Percentiles rank a stretch among this genome's conserved stretches.
These are phyloP conservation scores for Calonectria pauciramosa DNA, from an alignment of 2,329 filamentous ascomycete genomes.

Conservation along the genomic window DNA sequence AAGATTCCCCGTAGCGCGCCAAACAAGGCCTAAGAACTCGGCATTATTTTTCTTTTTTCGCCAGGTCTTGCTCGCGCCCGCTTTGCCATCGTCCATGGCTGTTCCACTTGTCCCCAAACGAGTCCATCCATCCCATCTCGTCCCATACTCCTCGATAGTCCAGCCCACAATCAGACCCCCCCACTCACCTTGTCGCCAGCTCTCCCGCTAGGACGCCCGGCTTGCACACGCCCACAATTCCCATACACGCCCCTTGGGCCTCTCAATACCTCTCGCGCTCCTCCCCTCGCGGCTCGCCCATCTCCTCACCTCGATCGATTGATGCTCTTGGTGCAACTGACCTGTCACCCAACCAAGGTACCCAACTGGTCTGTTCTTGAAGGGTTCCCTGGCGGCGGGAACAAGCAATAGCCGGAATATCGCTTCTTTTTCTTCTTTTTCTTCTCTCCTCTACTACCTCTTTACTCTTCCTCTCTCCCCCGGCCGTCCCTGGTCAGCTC, in stretches of 20 bases:
- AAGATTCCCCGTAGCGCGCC: neutral
- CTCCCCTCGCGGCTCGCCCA: slow-evolving; percentile 19
- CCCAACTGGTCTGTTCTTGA: slow-evolving; percentile 11
- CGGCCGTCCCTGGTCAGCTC: neutral
- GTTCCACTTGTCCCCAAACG: slow-evolving; percentile 9
- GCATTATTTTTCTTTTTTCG: slow-evolving; percentile 5
- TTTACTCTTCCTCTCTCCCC: slow-evolving; percentile 1
- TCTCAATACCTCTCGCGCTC: slow-evolving; percentile 17
- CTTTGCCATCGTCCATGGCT: slow-evolving; percentile 7
- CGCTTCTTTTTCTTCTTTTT: slow-evolving; percentile 2
- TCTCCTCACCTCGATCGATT: slow-evolving; percentile 22
- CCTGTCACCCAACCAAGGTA: slow-evolving; percentile 18
- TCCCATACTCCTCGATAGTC: slow-evolving; percentile 16
- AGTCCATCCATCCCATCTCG: neutral
- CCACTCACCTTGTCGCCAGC: slow-evolving; percentile 12
- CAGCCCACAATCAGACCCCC: slow-evolving; percentile 21
- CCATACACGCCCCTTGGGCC: slow-evolving; percentile 22
- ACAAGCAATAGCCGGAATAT: slow-evolving; percentile 12
- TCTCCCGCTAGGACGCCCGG: slow-evolving; percentile 26
- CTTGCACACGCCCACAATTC: slow-evolving; percentile 19
- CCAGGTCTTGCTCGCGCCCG: slow-evolving; percentile 6
- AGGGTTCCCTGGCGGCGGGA: slow-evolving; percentile 9
- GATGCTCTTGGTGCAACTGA: slow-evolving; percentile 25
- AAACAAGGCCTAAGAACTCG: slow-evolving; percentile 3
- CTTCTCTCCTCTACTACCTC: neutral